Conservation (phyloP, 441 rosid genomes). For the Eutrema salsugineum region DNA sequence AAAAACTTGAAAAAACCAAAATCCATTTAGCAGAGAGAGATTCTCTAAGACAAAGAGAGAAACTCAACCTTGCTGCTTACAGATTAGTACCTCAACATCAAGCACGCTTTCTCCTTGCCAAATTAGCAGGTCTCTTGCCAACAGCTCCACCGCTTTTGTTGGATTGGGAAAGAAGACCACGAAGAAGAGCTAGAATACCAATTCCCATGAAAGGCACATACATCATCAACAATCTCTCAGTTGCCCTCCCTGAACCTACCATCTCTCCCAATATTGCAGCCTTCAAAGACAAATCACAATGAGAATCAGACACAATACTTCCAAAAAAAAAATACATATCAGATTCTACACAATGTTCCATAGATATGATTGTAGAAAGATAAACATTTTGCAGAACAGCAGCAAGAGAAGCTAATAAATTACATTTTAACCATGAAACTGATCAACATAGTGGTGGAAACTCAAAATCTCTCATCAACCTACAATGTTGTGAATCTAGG, state of each 20-base stretch:
- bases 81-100: conserved; percentile 3
- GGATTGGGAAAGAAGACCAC: conserved; percentile 46
- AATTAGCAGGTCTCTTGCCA: conserved; percentile 35
- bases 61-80: background rate
- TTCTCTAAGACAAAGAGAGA: background rate
- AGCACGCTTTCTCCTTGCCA: conserved; percentile 59
- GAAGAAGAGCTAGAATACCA: conserved; percentile 53
- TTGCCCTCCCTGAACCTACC: conserved; percentile 51
- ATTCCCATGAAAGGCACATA: conserved; percentile 61
- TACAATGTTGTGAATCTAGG: background rate
- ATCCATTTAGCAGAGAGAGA: background rate
- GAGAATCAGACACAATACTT: background rate
- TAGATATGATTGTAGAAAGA: background rate
- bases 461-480: background rate
- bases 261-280: conserved; percentile 57
- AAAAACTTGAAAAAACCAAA: background rate
- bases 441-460: background rate
- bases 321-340: background rate
- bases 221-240: conserved; percentile 51
- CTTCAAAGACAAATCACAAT: conserved; percentile 31
- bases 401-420: background rate
- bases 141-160: conserved; percentile 17
- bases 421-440: background rate
- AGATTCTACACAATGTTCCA: background rate
- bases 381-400: background rate